These are phyloP conservation scores for Podaxis pistillaris DNA, from an alignment of 768 basidiomycete genomes.

Conservation along the genomic window DNA sequence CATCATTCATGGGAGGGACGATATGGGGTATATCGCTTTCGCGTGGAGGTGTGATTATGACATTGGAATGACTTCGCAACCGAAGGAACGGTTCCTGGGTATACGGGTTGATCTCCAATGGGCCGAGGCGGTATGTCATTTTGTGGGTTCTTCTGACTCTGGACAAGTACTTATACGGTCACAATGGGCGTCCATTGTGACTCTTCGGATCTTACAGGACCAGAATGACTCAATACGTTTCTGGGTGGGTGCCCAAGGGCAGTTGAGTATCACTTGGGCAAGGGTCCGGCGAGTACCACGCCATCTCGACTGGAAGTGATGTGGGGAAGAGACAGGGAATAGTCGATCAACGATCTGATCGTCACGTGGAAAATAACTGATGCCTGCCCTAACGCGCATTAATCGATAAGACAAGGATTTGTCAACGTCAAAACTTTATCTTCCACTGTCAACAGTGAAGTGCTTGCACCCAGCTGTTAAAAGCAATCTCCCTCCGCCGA, in stretches of 20 bases:
- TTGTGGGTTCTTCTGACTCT: background rate
- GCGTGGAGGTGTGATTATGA: constrained; percentile 62
- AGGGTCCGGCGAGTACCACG: background rate
- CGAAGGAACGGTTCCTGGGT: constrained; percentile 48
- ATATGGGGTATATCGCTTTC: constrained; percentile 37
- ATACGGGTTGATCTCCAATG: constrained; percentile 31
- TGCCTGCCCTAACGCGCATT: constrained; percentile 35
- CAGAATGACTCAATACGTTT: background rate
- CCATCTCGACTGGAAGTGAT: background rate
- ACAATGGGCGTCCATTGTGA: background rate
- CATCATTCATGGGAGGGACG: constrained; percentile 48
- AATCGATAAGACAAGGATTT: constrained; percentile 43
- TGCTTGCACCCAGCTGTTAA: constrained; percentile 29
- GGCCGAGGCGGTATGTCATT: constrained; percentile 19
- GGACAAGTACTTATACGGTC: background rate
- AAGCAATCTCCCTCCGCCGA: constrained; percentile 30
- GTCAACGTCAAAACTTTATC: constrained; percentile 36
- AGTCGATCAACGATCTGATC: background rate
- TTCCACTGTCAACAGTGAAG: constrained; percentile 36
- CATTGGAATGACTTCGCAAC: constrained; percentile 46
- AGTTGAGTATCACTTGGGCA: background rate
- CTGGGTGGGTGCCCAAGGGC: background rate
- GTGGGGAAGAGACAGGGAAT: no score
- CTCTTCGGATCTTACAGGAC: background rate
- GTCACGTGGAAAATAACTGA: background rate